These are phyloP conservation scores for Colletotrichum lentis DNA, from an alignment of 2,329 filamentous ascomycete genomes.

Conservation along the genomic window DNA sequence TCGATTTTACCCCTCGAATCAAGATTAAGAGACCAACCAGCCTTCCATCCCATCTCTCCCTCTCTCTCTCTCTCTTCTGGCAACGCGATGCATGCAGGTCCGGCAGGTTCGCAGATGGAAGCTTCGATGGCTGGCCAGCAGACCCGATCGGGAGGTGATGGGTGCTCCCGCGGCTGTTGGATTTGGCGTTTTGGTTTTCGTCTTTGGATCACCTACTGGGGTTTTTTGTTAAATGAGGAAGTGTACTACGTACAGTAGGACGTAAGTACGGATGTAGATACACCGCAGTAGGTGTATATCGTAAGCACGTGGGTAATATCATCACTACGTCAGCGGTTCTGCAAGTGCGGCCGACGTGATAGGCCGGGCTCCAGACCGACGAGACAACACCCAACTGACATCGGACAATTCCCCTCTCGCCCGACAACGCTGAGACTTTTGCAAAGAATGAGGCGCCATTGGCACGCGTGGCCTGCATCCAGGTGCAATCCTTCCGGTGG, in stretches of 20 bases:
- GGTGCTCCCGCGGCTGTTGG: background rate
- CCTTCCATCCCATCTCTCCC: slow-evolving; percentile 17
- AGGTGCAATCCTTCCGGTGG: background rate
- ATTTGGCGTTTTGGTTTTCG: slow-evolving; percentile 1
- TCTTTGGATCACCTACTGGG: slow-evolving; percentile 14
- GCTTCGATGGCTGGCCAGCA: slow-evolving; percentile 30
- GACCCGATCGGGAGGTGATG: slow-evolving; percentile 19
- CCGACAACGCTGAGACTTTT: slow-evolving; percentile 1
- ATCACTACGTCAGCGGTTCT: slow-evolving; percentile 29
- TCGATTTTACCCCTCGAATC: too few relatives aligned
- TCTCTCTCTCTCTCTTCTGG: slow-evolving; percentile 6
- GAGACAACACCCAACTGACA: background rate
- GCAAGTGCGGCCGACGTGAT: slow-evolving; percentile 19
- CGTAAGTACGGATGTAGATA: too few relatives aligned
- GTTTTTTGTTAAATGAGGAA: too few relatives aligned
- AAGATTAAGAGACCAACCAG: background rate
- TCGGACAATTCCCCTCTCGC: slow-evolving; percentile 18
- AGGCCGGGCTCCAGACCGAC: slow-evolving; percentile 3
- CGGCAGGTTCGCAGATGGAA: slow-evolving; percentile 30
- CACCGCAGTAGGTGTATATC: too few relatives aligned
- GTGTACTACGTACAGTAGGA: too few relatives aligned
- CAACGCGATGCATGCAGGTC: slow-evolving; percentile 24
- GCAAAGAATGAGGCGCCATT: background rate
- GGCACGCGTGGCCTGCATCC: slow-evolving; percentile 8
- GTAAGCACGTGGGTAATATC: background rate